phyloP scores from a whole-genome alignment of 805 yeast genomes.

The Kuraishia hungarica region DNA sequence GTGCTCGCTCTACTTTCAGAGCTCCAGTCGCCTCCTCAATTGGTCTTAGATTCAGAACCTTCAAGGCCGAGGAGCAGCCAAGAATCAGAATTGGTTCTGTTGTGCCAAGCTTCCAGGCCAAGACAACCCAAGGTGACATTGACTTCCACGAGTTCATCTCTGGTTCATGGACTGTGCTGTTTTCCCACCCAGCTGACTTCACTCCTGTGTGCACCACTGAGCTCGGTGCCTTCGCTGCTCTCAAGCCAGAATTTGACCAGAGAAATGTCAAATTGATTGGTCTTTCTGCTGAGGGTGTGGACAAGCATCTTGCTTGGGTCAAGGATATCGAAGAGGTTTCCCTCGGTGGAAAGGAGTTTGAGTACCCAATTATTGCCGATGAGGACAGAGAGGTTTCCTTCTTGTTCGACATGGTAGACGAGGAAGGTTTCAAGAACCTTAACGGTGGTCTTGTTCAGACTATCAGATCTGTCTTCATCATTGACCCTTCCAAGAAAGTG shows the following conservation, averaged over 20 bases:
- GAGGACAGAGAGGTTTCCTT: slow-evolving; percentile 76
- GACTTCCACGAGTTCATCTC: slow-evolving; percentile 85
- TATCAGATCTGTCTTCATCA: slow-evolving; percentile 85
- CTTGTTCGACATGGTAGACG: slow-evolving; percentile 82
- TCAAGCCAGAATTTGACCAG: slow-evolving; percentile 81
- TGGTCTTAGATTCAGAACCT: slow-evolving; percentile 30
- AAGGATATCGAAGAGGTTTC: slow-evolving; percentile 85
- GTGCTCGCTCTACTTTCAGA: slow-evolving; percentile 2
- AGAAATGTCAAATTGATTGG: slow-evolving; percentile 87
- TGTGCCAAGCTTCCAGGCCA: slow-evolving; percentile 86
- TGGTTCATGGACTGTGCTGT: slow-evolving; percentile 78
- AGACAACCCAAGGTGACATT: slow-evolving; percentile 74
- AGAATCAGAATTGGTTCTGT: slow-evolving; percentile 70
- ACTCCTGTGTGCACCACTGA: slow-evolving; percentile 97
- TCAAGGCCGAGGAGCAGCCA: slow-evolving; percentile 47
- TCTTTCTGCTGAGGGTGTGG: slow-evolving; percentile 76
- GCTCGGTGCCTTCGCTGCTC: slow-evolving; percentile 85
- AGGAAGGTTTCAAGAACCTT: slow-evolving; percentile 71
- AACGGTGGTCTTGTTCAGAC: slow-evolving; percentile 72
- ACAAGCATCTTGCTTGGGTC: slow-evolving; percentile 78
- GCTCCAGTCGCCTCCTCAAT: slow-evolving; percentile 4
- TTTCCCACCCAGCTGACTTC: slow-evolving; percentile 94
- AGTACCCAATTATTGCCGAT: slow-evolving; percentile 90
- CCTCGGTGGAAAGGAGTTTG: slow-evolving; percentile 55
- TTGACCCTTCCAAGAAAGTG: slow-evolving; percentile 85